Evolutionary conservation across 441 rosid species (phyloP), one percentile per base, ranked within the genome.

Genomic region (Sinapis alba): DNA sequence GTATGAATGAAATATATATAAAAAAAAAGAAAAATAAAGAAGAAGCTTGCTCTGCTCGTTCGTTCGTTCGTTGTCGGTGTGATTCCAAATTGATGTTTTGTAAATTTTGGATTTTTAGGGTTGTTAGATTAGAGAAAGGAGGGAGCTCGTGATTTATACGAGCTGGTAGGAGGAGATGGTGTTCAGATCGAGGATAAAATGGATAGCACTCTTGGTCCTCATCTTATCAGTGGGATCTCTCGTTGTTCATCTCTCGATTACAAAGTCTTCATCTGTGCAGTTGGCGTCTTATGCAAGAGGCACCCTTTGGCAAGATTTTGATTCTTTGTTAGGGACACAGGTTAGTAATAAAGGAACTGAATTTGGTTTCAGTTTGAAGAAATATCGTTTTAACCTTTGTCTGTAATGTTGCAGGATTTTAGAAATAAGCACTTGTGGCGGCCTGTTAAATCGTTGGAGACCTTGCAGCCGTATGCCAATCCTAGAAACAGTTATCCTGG

Each of bases 401-500:
- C 30, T 80, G 65, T 16, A 62, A 67, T 82, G 66, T 54, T 82
- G 75, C 77, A 94, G 98, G 81, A 68, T 74, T 65, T 74, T 78
- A 85, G 86, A 66, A 92, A 83, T 81, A 87, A 84, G 72, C 90
- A 83, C 84, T 75, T 96, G 23, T 96, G 99, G 99, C 93, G 97
- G 1, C 74, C 77, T 79, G 88, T 94, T 32, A 94, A 86, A 84
- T 75, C 91, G 7, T 79, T 96, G 71, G 87, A 76, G 75, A 79
- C 93, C 12, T 85, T 96, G 84, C 93, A 89, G 79, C 99, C 98
- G 16, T 94, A 90, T 86, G 97, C 98, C 51, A 92, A 89, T 73
- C 93, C 98, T 36, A 89, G 98, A 83, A 82, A 60, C 74, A 82
- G 51, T 83, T 88, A 87, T 84, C 89, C 34, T 28, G 34, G 34